Evolutionary conservation across 1,284 basidiomycete species (phyloP).

Genomic region (Ceraceosorus bombacis): DNA sequence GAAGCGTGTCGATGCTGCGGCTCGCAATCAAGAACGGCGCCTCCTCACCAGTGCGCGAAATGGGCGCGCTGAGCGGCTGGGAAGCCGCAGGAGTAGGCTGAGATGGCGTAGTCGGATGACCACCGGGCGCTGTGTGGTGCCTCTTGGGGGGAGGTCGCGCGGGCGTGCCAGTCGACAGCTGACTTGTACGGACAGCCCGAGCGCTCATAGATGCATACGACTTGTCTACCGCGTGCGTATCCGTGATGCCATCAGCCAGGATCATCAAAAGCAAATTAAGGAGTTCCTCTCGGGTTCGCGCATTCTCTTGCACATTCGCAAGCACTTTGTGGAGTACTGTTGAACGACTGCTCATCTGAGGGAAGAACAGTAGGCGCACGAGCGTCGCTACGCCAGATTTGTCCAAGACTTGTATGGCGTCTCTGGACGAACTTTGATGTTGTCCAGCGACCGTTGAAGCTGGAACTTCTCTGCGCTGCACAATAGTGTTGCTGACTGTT

Average conservation of each 20-base stretch:
- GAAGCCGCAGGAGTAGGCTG: slow-evolving; percentile 1
- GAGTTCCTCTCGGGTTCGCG: slow-evolving; percentile 80
- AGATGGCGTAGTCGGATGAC: slow-evolving; percentile 1
- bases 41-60: slow-evolving; percentile 45
- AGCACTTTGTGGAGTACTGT: slow-evolving; percentile 80
- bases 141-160: slow-evolving; percentile 19
- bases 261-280: slow-evolving; percentile 87
- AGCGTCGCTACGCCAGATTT: slow-evolving; percentile 81
- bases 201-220: slow-evolving; percentile 76
- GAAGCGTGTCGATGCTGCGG: slow-evolving; percentile 41
- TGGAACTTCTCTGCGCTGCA: no score
- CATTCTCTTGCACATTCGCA: slow-evolving; percentile 90
- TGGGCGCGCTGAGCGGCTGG: slow-evolving; percentile 24
- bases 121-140: slow-evolving; percentile 20
- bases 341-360: slow-evolving; percentile 72
- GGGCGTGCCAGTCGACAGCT: slow-evolving; percentile 36
- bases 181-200: slow-evolving; percentile 15
- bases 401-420: slow-evolving; percentile 89
- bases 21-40: slow-evolving; percentile 46
- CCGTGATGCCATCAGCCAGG: slow-evolving; percentile 87
- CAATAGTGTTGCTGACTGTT: neutral
- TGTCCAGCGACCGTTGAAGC: neutral
- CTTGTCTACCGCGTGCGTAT: slow-evolving; percentile 81
- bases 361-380: slow-evolving; percentile 90
- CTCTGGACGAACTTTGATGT: slow-evolving; percentile 44